Evolutionary conservation across 371 early-diverging fungal species (phyloP), one percentile per base, ranked within the genome.

Genomic region (Conidiobolus incongruus): DNA sequence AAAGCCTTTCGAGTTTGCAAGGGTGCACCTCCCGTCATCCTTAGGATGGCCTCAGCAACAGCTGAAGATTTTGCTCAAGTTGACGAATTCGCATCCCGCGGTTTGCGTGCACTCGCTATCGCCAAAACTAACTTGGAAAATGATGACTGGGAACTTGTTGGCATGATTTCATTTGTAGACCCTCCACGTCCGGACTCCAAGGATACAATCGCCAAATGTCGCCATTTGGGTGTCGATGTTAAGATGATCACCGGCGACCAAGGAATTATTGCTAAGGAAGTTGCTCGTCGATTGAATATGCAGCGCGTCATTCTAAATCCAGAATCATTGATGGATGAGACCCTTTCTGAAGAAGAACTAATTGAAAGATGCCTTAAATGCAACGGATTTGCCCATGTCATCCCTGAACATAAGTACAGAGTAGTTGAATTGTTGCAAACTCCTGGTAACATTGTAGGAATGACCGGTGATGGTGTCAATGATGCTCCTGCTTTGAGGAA

Each of bases 271-370:
- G 84, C 75, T 31, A 76, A 72, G 49, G 77, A 89, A 49, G 75
- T 90, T 1, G 80, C 86, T 83, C 56, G 84, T 74, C 33, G 75
- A 72, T 81, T 79, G 36, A 77, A 75, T 41, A 86, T 87, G 84
- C 83, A 85, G 32, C 93, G 95, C 49, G 90, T 90, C 59, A 89
- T 88, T 65, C 85, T 87, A 44, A 91, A 90, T 62, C 93, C 92
- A 60, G 84, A 87, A 10, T 87, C 85, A 17, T 90, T 93, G 34
- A 77, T 95, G 51, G 68, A 71, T 53, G 73, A 74, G 65, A 76
- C 79, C 48, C 71, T 75, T n/a, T n/a, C n/a, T n/a, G n/a, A n/a
- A n/a, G n/a, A 77, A 78, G 53, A 83, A n/a, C n/a, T n/a, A n/a
- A n/a, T n/a, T n/a, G n/a, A n/a, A n/a, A n/a, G n/a, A n/a, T n/a